Conservation (phyloP, 371 early-diverging fungal genomes). For the Synchytrium microbalum region DNA sequence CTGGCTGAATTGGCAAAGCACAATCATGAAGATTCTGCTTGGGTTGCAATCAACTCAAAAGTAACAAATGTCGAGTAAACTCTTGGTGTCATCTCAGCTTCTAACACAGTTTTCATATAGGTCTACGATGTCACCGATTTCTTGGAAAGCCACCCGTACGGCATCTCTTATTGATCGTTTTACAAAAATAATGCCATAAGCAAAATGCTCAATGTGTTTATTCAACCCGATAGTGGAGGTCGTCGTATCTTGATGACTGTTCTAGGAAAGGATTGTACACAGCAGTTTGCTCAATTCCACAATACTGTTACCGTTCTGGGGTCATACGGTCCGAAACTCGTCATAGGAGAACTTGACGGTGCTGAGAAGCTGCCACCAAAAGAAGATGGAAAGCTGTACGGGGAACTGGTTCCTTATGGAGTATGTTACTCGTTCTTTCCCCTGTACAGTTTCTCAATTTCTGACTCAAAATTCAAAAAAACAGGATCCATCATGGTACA, state of each 20-base stretch:
- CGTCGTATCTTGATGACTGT: no score
- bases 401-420: no score
- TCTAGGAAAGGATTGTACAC: no score
- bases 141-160: constrained; percentile 27
- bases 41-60: constrained; percentile 11
- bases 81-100: background rate
- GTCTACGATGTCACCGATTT: constrained; percentile 34
- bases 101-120: constrained; percentile 23
- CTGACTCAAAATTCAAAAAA: constrained; percentile 40
- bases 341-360: no score
- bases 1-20: constrained; percentile 30
- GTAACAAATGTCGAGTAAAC: background rate
- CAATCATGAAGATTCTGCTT: constrained; percentile 28
- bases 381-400: no score
- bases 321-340: no score
- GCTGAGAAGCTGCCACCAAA: no score
- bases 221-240: no score
- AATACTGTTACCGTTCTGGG: no score
- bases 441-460: background rate
- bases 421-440: background rate
- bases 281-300: no score
- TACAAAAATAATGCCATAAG: constrained; percentile 52
- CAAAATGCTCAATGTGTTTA: constrained; percentile 36
- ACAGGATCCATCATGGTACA: constrained; percentile 51
- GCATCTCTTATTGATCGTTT: constrained; percentile 61